These are phyloP conservation scores for Saccharomycopsis oosterbeekiorum DNA, from an alignment of 805 yeast species.

Conservation along the genomic window DNA sequence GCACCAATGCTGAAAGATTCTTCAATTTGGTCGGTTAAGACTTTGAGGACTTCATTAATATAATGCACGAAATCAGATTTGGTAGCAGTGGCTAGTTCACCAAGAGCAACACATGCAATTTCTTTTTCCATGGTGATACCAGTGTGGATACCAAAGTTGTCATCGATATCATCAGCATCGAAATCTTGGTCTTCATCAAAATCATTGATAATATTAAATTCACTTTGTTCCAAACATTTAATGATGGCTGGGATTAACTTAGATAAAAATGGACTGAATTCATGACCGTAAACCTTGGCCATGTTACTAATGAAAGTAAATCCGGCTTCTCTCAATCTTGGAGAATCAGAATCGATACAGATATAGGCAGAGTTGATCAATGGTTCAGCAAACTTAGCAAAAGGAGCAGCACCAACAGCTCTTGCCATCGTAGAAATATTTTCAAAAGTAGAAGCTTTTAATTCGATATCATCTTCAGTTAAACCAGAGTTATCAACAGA, in stretches of 20 bases:
- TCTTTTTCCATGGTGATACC: constrained; percentile 95
- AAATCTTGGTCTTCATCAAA: constrained; percentile 44
- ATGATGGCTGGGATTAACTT: constrained; percentile 76
- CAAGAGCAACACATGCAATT: constrained; percentile 82
- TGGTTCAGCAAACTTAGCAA: constrained; percentile 78
- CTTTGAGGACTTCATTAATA: constrained; percentile 57
- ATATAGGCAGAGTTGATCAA: constrained; percentile 79
- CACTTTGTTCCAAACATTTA: constrained; percentile 78
- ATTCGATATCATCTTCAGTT: constrained; percentile 82
- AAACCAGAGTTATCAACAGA: constrained; percentile 62
- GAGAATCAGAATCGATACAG: constrained; percentile 65
- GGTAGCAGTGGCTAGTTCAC: constrained; percentile 83
- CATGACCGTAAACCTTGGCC: constrained; percentile 90
- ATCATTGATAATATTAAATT: constrained; percentile 53
- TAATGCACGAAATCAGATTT: constrained; percentile 70
- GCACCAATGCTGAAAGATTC: constrained; percentile 89
- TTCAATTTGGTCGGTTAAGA: constrained; percentile 60
- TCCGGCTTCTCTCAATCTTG: constrained; percentile 89
- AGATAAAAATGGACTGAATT: constrained; percentile 77
- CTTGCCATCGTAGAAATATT: constrained; percentile 90
- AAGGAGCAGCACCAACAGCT: constrained; percentile 89
- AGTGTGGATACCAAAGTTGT: constrained; percentile 78
- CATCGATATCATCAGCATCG: constrained; percentile 54
- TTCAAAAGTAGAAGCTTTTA: constrained; percentile 88
- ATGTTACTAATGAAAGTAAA: constrained; percentile 86